A percentile compares a stretch with the other conserved stretches of the same genome.
Evolutionary conservation across 2,329 filamentous ascomycete genomes (phyloP).

Genomic region (Penicillium sp.): DNA sequence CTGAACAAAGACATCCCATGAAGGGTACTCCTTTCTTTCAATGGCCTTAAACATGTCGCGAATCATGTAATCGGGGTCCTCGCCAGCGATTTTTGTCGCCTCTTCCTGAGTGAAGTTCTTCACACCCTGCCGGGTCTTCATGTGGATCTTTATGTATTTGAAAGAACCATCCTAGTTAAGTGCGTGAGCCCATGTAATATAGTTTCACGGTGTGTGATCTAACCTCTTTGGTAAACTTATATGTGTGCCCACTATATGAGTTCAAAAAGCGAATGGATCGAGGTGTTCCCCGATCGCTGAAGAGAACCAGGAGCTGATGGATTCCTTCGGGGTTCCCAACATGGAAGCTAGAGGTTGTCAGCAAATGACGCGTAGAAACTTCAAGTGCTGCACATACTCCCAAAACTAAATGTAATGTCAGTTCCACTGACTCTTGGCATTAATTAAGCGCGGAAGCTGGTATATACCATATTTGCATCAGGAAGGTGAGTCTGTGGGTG

Average conservation of each 20-base stretch:
- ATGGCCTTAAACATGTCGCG: constrained; percentile 74
- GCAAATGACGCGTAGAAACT: not conserved
- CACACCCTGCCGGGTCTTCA: constrained; percentile 32
- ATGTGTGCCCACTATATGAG: constrained; percentile 64
- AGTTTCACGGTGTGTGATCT: not conserved
- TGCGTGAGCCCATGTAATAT: no score
- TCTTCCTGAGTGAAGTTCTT: constrained; percentile 63
- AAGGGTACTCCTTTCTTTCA: constrained; percentile 65
- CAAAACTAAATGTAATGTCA: constrained; percentile 24
- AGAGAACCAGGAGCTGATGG: constrained; percentile 62
- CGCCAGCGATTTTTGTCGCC: constrained; percentile 67
- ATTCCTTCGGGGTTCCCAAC: constrained; percentile 60
- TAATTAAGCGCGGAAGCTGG: not conserved
- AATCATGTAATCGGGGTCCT: constrained; percentile 76
- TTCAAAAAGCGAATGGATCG: constrained; percentile 62
- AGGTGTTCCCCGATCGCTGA: constrained; percentile 64
- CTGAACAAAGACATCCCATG: constrained; percentile 78
- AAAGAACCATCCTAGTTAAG: constrained; percentile 55
- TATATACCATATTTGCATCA: constrained; percentile 28
- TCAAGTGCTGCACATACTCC: constrained; percentile 23
- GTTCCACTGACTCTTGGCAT: not conserved
- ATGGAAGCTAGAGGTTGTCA: constrained; percentile 38
- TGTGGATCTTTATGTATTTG: constrained; percentile 61
- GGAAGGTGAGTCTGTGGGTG: constrained; percentile 39
- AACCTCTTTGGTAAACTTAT: constrained; percentile 59